Percentiles rank a stretch among this genome's conserved stretches.
Evolutionary conservation across 1,284 basidiomycete genomes (phyloP).

Genomic region (Cerrena zonata): DNA sequence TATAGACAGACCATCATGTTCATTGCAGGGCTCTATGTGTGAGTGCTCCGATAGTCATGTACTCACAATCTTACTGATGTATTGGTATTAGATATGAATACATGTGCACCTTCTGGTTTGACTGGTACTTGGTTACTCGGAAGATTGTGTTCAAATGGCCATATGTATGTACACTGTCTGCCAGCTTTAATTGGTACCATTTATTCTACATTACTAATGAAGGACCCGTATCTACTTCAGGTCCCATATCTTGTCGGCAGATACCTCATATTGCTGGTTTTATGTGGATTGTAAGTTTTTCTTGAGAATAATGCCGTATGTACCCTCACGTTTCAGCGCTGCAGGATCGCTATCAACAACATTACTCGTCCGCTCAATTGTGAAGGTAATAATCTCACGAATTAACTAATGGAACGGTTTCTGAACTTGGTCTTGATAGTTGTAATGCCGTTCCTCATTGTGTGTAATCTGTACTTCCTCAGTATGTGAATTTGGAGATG

Average conservation of each 20-base stretch:
- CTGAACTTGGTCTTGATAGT: not conserved
- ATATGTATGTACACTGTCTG: slow-evolving; percentile 3
- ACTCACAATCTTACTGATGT: too few relatives aligned
- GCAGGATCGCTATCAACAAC: not conserved
- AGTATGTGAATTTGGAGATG: not conserved
- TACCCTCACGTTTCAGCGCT: not conserved
- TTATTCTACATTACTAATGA: not conserved
- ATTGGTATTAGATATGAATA: not conserved
- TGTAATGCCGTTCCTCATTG: not conserved
- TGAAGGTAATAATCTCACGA: not conserved
- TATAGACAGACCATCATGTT: slow-evolving; percentile 3
- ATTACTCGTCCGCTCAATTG: slow-evolving; percentile 1
- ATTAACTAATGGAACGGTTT: not conserved
- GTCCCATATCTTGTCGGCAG: slow-evolving; percentile 2
- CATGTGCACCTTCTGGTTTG: slow-evolving; percentile 3
- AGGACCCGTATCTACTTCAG: not conserved
- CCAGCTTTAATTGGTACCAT: not conserved
- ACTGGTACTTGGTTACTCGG: slow-evolving; percentile 1
- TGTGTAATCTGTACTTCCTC: too few relatives aligned
- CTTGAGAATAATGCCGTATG: not conserved
- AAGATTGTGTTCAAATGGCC: slow-evolving; percentile 5
- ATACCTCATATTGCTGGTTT: slow-evolving; percentile 2
- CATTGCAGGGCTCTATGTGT: not conserved
- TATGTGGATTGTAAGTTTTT: slow-evolving; percentile 1
- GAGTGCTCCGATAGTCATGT: not conserved